Evolutionary conservation across 2,329 filamentous ascomycete genomes (phyloP).

Genomic region (Pestalotiopsis sp.): DNA sequence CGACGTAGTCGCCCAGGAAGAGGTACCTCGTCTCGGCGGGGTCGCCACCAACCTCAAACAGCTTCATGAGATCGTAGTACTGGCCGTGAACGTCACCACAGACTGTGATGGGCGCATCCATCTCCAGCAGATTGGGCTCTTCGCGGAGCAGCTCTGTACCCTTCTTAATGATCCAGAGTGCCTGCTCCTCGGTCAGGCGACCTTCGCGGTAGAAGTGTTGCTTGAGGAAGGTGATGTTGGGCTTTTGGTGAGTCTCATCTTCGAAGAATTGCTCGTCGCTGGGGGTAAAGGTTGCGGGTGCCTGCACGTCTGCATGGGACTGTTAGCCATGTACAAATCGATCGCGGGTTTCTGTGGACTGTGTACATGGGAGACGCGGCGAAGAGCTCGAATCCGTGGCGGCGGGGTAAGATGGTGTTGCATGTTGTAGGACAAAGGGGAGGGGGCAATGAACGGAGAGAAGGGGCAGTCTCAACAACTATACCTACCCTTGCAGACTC

Average conservation of each 20-base stretch:
- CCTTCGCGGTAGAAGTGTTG: slow-evolving; percentile 98
- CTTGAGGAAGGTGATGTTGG: slow-evolving; percentile 92
- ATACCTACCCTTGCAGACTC: slow-evolving; percentile 91
- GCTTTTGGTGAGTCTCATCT: slow-evolving; percentile 82
- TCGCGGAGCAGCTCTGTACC: slow-evolving; percentile 85
- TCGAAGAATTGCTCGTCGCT: slow-evolving; percentile 95
- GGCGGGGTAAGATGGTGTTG: slow-evolving; percentile 23
- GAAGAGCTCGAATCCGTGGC: not conserved
- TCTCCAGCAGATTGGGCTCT: slow-evolving; percentile 96
- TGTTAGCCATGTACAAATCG: slow-evolving; percentile 21
- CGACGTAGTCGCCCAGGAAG: slow-evolving; percentile 97
- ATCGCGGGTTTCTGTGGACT: not conserved
- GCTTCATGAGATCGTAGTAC: slow-evolving; percentile 99
- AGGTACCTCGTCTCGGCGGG: slow-evolving; percentile 95
- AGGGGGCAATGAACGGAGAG: not conserved
- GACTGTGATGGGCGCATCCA: slow-evolving; percentile 98
- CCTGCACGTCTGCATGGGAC: slow-evolving; percentile 82
- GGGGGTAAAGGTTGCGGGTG: slow-evolving; percentile 89
- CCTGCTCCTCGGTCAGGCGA: slow-evolving; percentile 94
- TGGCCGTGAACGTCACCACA: slow-evolving; percentile 98
- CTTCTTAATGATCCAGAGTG: slow-evolving; percentile 88
- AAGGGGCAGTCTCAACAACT: not conserved
- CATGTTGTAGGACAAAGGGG: slow-evolving; percentile 6
- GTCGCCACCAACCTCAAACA: slow-evolving; percentile 97
- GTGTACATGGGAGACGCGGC: not conserved